Evolutionary conservation across 331 rosid genomes (phyloP), one percentile per base, ranked within the genome.

Genomic region (Arachis monticola): DNA sequence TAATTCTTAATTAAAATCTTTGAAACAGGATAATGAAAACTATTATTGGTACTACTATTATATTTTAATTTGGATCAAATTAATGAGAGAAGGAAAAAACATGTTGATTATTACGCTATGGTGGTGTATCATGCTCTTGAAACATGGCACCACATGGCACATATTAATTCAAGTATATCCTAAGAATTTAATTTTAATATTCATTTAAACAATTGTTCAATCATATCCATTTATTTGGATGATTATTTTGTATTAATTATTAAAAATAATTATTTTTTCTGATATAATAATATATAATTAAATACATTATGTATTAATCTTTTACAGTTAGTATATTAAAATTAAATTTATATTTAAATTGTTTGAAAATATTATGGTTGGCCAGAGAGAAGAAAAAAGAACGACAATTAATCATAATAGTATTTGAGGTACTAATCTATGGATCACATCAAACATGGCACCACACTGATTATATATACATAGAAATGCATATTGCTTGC

Each of bases 21-120:
- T 73, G 44, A 45, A 76, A 76, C 22, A 60, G 55, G 87, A 81
- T 82, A 86, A 83, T 68, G 63, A 76, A 82, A 82, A 86, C 80
- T 73, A 88, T 56, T 77, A 88, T 56, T 77, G 67, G 60, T 50
- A 41, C 45, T 53, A 73, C 7, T 80, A 74, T 77, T 73, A 78
- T 47, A 44, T 69, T 83, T 83, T 32, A 38, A 3, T 38, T 38
- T 38, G 41, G 41, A 38, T 38, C 41, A 38, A 38, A 38, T 38
- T 38, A 38, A 38, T 38, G 64, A n/a, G 0, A 47, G 67, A 10
- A 47, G 27, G 52, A 31, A 44, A 64, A 63, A 31, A 74, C 64
- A 74, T 45, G 53, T 14, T 70, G 65, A 75, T 79, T 47, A 63
- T 67, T 10, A 68, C 80, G 46, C 61, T 45, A 61, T 31, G 60